phyloP scores from a whole-genome alignment of 148 eudicot genomes.

The Heliamphora exappendiculata region DNA sequence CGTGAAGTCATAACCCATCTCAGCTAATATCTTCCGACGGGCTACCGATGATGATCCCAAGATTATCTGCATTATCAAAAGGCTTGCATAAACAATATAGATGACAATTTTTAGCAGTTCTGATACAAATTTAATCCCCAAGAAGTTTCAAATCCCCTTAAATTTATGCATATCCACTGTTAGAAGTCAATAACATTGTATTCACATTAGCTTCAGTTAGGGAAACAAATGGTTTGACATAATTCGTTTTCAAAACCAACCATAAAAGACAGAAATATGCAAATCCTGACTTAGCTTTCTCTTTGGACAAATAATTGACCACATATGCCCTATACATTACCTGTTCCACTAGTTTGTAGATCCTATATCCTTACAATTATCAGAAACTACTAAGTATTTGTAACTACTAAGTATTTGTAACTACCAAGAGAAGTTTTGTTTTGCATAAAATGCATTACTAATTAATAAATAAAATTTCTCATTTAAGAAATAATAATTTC shows the following conservation, averaged over 20 bases:
- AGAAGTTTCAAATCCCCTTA: neutral
- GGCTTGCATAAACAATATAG: neutral
- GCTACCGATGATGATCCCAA: constrained; percentile 86
- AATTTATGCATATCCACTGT: neutral
- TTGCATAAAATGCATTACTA: neutral
- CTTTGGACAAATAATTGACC: neutral
- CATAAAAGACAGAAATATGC: neutral
- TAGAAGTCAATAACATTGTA: neutral
- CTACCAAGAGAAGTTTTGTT: neutral
- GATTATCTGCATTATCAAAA: constrained; percentile 47
- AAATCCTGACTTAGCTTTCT: neutral
- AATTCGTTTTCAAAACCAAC: neutral
- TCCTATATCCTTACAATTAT: neutral
- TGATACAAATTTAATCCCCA: neutral
- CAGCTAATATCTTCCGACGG: constrained; percentile 61
- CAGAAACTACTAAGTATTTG: neutral
- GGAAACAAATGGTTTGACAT: neutral
- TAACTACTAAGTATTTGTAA: neutral
- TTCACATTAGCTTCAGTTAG: neutral
- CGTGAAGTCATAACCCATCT: constrained; percentile 83
- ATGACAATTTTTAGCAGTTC: neutral
- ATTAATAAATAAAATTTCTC: neutral
- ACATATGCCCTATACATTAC: neutral
- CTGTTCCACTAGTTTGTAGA: neutral
- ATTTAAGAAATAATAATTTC: neutral